phyloP scores from a whole-genome alignment of 352 stramenopile species.

The Phytophthora idaei region DNA sequence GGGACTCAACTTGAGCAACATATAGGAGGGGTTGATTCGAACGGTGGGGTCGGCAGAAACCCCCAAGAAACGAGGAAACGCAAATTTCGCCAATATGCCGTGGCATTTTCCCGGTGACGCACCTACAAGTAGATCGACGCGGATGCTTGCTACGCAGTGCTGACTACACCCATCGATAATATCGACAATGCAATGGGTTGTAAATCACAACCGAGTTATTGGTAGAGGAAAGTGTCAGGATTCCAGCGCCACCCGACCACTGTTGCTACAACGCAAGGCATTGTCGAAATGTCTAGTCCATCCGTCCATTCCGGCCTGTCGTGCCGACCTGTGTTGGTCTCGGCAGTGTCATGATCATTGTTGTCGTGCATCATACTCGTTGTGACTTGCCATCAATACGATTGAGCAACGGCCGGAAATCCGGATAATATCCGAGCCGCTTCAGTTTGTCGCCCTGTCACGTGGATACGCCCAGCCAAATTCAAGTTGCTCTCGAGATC shows the following conservation, averaged over 20 bases:
- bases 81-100: too few species aligned
- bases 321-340: not conserved
- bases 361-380: conserved; percentile 1
- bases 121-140: too few species aligned
- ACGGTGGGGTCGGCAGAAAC: too few species aligned
- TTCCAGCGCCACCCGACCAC: too few species aligned
- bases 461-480: not conserved
- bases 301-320: not conserved
- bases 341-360: not conserved
- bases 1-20: too few species aligned
- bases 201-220: not conserved
- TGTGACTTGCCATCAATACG: too few species aligned
- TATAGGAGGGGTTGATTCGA: too few species aligned
- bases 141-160: not conserved
- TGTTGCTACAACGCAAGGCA: too few species aligned
- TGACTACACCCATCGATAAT: too few species aligned
- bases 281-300: not conserved
- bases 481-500: conserved; percentile 22
- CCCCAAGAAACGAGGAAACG: too few species aligned
- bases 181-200: too few species aligned
- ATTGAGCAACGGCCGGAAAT: not conserved
- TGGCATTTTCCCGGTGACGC: too few species aligned
- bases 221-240: not conserved
- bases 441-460: conserved; percentile 9
- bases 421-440: conserved; percentile 5